Evolutionary conservation across 2,329 filamentous ascomycete species (phyloP), one percentile per base, ranked within the genome.

Genomic region (Cercospora beticola): DNA sequence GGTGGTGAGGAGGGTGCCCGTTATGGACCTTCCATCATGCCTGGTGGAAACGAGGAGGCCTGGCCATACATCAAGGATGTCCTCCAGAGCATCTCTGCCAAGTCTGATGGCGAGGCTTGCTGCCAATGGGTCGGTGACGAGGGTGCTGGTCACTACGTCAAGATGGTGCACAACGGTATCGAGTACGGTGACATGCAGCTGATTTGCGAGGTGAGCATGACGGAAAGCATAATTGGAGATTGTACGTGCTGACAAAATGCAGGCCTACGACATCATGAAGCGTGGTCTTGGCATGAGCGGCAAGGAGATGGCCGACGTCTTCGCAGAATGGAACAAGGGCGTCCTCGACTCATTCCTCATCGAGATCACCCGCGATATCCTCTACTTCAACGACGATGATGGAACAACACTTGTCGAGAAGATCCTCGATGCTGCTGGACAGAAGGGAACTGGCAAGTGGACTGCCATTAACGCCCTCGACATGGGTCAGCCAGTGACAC

Each of bases 131-230:
- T 99, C 78, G 95, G 95, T 86, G 95, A 98, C 85, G 93, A 98
- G 84, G 95, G 95, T 89, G 92, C 95, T 85, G 95, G 95, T 78
- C 95, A 99, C 90, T 99, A 97, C 88, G 94, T 99, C 87, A 99
- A 99, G 92, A 99, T 99, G 95, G 95, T 99, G 73, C 95, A 99
- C 91, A 99, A 99, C 86, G 95, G 95, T 88, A 99, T 99, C 78
- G 95, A 99, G 86, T 99, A 99, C 82, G 95, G 95, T 89, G 95
- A 99, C 86, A 99, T 99, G 95, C 95, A 99, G 88, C 88, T 99
- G 79, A 99, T 99, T 82, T 96, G 91, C 84, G 95, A 99, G 90
- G 94, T 97, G 85, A 77, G 88, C 64, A 65, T 49, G 10, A 28
- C 49, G 31, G 9, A 61, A 36, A 56, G 16, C 10, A 49, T 21